Percentiles rank a stretch among this genome's conserved stretches.
These are phyloP conservation scores for Talaromyces stipitatus DNA, from an alignment of 495 filamentous ascomycete genomes.

Conservation along the genomic window DNA sequence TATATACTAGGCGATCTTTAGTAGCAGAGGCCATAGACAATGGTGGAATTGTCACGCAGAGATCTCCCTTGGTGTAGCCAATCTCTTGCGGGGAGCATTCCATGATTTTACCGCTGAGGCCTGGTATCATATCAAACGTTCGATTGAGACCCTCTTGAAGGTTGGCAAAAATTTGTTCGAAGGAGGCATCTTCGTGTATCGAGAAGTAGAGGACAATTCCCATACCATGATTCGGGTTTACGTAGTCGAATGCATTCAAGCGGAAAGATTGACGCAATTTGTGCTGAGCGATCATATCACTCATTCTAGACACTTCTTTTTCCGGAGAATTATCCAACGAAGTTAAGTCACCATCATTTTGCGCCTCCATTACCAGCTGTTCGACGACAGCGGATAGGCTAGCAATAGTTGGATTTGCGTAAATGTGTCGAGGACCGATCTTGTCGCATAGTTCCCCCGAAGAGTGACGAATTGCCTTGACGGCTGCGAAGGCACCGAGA, in stretches of 20 bases:
- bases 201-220: slow-evolving; percentile 20
- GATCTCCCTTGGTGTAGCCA: slow-evolving; percentile 18
- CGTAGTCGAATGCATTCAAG: slow-evolving; percentile 20
- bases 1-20: background rate
- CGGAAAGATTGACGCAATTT: slow-evolving; percentile 15
- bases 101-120: slow-evolving; percentile 21
- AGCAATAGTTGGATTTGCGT: slow-evolving; percentile 20
- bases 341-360: background rate
- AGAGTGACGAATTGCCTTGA: slow-evolving; percentile 15
- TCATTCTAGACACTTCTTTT: slow-evolving; percentile 4
- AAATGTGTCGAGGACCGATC: slow-evolving; percentile 18
- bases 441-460: slow-evolving; percentile 16
- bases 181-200: slow-evolving; percentile 12
- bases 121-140: slow-evolving; percentile 20
- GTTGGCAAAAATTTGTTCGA: slow-evolving; percentile 15
- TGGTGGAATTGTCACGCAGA: slow-evolving; percentile 10
- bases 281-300: slow-evolving; percentile 11
- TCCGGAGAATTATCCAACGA: background rate
- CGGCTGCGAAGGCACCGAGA: slow-evolving; percentile 16
- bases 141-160: slow-evolving; percentile 21
- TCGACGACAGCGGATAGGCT: slow-evolving; percentile 13
- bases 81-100: slow-evolving; percentile 20
- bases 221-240: slow-evolving; percentile 19
- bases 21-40: background rate
- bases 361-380: background rate